Evolutionary conservation across 2,329 filamentous ascomycete genomes (phyloP), one percentile per base, ranked within the genome.

Genomic region (Metarhizium rileyi): DNA sequence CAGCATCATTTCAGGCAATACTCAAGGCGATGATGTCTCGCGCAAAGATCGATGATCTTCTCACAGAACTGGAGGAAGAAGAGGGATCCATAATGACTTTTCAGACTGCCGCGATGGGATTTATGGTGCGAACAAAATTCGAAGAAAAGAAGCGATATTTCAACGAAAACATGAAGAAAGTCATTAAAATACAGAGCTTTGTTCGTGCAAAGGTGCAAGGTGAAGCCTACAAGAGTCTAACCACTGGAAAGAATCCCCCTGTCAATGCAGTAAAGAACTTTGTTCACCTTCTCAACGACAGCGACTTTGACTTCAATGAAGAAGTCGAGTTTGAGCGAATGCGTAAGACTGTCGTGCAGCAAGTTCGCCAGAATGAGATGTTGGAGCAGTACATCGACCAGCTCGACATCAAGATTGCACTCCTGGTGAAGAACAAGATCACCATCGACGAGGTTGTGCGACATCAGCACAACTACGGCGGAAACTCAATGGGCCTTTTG

Each of bases 341-440:
- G 63, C 82, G 94, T 48, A 96, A 97, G 73, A 94, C 88, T 4
- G 93, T 98, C 16, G 90, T 98, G 6, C 90, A 97, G 63, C 90
- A 97, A 63, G 93, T 98, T 9, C 85, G 91, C 44, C 90, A 96
- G 59, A 98, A 98, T 61, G 93, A 98, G 69, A 84, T 95, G 73
- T 81, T 94, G 36, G 93, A 98, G 69, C 90, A 96, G 64, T 98
- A 98, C 63, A 95, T 98, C 57, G 90, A 95, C 60, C 93, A 98
- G 64, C 79, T 98, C 33, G 94, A 98, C 63, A 95, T 98, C 74
- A 98, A 98, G 72, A 98, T 98, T 65, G 93, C 93, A 1, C 78
- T 98, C 3, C 77, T 98, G 18, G 93, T 98, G 60, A 97, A 97
- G 77, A 98, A 98, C 78, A 98, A 98, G 69, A 98, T 98, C 61